These are phyloP conservation scores for Phalaenopsis equestris DNA, from an alignment of 106 monocot species.

Conservation along the genomic window DNA sequence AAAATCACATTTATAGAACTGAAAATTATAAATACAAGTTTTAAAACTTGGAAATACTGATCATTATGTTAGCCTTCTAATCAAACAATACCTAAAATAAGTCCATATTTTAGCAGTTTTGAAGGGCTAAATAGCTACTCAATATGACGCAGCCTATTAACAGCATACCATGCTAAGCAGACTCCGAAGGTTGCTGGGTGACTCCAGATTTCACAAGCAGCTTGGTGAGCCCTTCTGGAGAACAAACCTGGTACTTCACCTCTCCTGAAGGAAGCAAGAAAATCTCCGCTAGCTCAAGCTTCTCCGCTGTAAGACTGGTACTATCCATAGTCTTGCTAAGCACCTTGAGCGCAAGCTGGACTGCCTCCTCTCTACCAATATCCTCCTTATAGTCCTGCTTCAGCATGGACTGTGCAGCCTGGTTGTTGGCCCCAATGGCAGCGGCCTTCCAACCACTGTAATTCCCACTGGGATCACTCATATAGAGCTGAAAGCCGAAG, in stretches of 20 bases:
- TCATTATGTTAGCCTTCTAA: background rate
- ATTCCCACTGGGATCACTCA: slow-evolving; percentile 87
- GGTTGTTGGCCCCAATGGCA: slow-evolving; percentile 84
- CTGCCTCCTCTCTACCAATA: slow-evolving; percentile 61
- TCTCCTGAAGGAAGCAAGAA: slow-evolving; percentile 45
- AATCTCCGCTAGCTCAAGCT: slow-evolving; percentile 83
- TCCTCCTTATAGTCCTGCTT: slow-evolving; percentile 93
- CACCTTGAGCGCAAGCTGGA: slow-evolving; percentile 71
- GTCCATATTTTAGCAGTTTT: background rate
- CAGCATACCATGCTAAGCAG: slow-evolving; percentile 10
- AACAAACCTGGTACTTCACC: slow-evolving; percentile 72
- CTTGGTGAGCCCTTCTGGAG: slow-evolving; percentile 50
- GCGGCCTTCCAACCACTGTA: slow-evolving; percentile 91
- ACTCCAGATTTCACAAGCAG: slow-evolving; percentile 67
- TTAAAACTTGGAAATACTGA: background rate
- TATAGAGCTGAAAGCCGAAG: slow-evolving; percentile 81
- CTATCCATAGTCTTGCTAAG: slow-evolving; percentile 97
- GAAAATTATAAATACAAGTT: background rate
- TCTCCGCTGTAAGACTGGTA: slow-evolving; percentile 81
- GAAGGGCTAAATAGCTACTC: background rate
- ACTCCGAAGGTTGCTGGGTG: slow-evolving; percentile 42
- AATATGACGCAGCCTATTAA: background rate
- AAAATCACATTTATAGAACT: background rate
- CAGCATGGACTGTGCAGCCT: slow-evolving; percentile 89
- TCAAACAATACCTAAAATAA: background rate